Evolutionary conservation across 139 green algal genomes (phyloP), one percentile per base, ranked within the genome.

Genomic region (Coelastrella sp.): DNA sequence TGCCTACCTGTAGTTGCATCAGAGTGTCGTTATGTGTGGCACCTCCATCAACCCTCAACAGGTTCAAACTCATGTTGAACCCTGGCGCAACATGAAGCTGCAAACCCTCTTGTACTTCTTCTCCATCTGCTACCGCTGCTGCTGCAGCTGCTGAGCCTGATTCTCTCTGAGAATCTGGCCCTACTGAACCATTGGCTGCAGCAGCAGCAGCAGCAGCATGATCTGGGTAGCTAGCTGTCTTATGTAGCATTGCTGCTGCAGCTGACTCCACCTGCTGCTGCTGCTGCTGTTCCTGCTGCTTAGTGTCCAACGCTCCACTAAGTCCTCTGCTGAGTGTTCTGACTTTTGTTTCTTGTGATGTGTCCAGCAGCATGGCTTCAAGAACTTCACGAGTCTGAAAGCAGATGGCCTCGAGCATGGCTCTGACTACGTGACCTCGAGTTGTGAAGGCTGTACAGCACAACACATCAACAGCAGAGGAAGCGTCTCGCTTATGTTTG

Each of bases 371-470:
- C 94, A 97, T 96, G 0, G 94, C 93, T 27, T 96, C 92, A 27
- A 98, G 68, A 67, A 99, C 96, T 34, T 98, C 97, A 4, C 90
- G 80, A 1, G 92, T 95, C 92, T 99, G 97, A 86, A 96, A 99
- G 78, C 89, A 94, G 37, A 99, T 98, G 27, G 95, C 95, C 78
- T 99, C 97, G 38, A 99, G 91, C 89, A 98, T 91, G 5, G 97
- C 96, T 2, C 97, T 91, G 35, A 93, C 87, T 34, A 92, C 81
- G 34, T 92, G 89, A 2, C 76, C 89, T 5, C 85, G 66, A 4
- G 81, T 90, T 43, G 78, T 92, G 86, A 88, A 87, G 5, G 43
- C 81, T 87, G 71, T n/a, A 72, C n/a, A n/a, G n/a, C n/a, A n/a
- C n/a, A n/a, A n/a, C n/a, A n/a, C n/a, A n/a, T n/a, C n/a, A n/a